Evolutionary conservation across 257 asterid species (phyloP).

Genomic region (Ligustrum vulgare): DNA sequence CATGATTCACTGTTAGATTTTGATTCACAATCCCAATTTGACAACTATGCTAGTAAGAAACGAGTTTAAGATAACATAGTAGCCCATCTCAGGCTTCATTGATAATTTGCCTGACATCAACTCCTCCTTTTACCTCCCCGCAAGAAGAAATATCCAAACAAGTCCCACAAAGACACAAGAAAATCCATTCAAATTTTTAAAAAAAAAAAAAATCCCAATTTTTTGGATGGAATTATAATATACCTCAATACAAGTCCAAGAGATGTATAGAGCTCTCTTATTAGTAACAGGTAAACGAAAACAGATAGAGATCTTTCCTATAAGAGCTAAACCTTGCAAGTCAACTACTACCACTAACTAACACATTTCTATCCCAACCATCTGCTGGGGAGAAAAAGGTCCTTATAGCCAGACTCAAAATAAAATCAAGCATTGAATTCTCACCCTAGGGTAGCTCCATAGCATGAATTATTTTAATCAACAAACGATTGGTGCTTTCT

Average conservation of each 20-base stretch:
- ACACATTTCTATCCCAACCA: too few relatives aligned
- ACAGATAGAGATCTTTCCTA: background rate
- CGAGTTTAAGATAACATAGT: background rate
- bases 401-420: too few relatives aligned
- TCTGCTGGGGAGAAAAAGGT: too few relatives aligned
- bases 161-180: background rate
- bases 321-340: too few relatives aligned
- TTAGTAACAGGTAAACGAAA: constrained; percentile 18
- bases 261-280: constrained; percentile 18
- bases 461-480: constrained; percentile 9
- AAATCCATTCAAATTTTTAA: too few relatives aligned
- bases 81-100: too few relatives aligned
- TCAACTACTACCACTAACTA: too few relatives aligned
- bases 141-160: background rate
- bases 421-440: too few relatives aligned
- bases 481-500: constrained; percentile 36
- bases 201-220: too few relatives aligned
- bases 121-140: background rate
- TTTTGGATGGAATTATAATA: background rate
- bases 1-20: background rate
- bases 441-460: constrained; percentile 27
- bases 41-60: background rate
- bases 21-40: background rate
- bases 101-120: background rate
- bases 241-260: constrained; percentile 13